Evolutionary conservation across 2,329 filamentous ascomycete species (phyloP).

Genomic region (Diaporthe aspalathi): DNA sequence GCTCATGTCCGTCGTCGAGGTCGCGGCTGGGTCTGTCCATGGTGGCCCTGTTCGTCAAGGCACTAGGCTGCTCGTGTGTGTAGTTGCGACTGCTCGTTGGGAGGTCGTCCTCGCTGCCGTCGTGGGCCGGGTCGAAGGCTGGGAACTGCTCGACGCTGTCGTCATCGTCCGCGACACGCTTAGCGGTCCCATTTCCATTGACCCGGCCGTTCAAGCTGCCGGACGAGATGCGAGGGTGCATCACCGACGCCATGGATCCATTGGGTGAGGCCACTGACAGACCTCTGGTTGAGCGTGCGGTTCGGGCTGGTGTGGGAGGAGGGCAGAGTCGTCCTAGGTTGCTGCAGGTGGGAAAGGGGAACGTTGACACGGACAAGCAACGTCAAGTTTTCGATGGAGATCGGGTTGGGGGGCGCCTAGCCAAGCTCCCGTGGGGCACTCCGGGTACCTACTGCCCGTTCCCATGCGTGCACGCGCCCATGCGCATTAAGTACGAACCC

Average conservation of each 20-base stretch:
- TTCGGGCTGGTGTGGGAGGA: background rate
- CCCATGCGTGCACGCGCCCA: background rate
- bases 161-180: conserved; percentile 35
- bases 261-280: conserved; percentile 34
- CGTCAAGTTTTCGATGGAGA: conserved; percentile 23
- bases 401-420: conserved; percentile 13
- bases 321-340: background rate
- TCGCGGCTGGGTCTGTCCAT: background rate
- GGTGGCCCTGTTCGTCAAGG: background rate
- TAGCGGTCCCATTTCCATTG: conserved; percentile 29
- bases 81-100: conserved; percentile 27
- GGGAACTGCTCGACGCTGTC: conserved; percentile 40
- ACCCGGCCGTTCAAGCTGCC: conserved; percentile 35
- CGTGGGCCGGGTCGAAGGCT: conserved; percentile 39
- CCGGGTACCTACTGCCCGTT: conserved; percentile 17
- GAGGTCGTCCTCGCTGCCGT: conserved; percentile 35
- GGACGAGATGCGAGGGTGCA: conserved; percentile 30
- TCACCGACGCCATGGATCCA: conserved; percentile 40
- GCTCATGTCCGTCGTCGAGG: background rate
- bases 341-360: conserved; percentile 10
- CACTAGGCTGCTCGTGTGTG: conserved; percentile 30
- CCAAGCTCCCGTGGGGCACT: conserved; percentile 24
- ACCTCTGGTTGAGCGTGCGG: conserved; percentile 13
- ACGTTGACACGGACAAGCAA: background rate
- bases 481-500: background rate